Evolutionary conservation across 768 basidiomycete species (phyloP), one percentile per base, ranked within the genome.

Genomic region (Mycena latifolia): DNA sequence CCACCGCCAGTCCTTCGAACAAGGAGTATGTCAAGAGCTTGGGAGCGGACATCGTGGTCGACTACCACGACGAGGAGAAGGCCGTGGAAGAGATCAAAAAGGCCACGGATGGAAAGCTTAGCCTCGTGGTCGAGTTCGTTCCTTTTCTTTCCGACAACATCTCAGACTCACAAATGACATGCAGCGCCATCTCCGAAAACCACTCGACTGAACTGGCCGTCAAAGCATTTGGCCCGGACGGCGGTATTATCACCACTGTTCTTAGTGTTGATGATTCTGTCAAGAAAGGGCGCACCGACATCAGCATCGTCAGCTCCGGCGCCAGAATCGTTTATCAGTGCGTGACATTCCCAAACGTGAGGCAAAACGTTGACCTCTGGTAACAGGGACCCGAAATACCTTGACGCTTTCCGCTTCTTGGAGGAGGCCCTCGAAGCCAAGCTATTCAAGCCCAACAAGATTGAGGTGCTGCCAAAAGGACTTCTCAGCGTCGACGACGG

Each of bases 401-500:
- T 57, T 48, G 56, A 57, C 31, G 56, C 56, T 57, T 57, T 57
- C 56, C 56, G 56, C 45, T 57, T 57, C 56, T 57, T 57, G 45
- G 56, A 57, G 45, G 56, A 47, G 56, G 35, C 56, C n/a, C 56
- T 57, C 56, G 56, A 57, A 57, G 56, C 45, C 56, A 57, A 57
- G 56, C 56, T 57, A 29, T 57, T 57, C 29, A 47, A 57, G 56
- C 56, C 56, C 56, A 57, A 57, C 45, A 46, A 46, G 45, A 57
- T 57, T 57, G 56, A 57, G 45, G 56, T 57, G 56, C 56, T 57
- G n/a, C 56, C 56, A 43, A 46, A 57, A 57, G 56, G 56, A 57
- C 56, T 57, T 57, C 56, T 57, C 56, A 57, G 56, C 56, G 56
- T 57, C 45, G 45, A 57, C 56, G 56, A 57, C 56, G 56, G 56